These are phyloP conservation scores for Trifolium dubium DNA, from an alignment of 306 rosid genomes.

Conservation along the genomic window DNA sequence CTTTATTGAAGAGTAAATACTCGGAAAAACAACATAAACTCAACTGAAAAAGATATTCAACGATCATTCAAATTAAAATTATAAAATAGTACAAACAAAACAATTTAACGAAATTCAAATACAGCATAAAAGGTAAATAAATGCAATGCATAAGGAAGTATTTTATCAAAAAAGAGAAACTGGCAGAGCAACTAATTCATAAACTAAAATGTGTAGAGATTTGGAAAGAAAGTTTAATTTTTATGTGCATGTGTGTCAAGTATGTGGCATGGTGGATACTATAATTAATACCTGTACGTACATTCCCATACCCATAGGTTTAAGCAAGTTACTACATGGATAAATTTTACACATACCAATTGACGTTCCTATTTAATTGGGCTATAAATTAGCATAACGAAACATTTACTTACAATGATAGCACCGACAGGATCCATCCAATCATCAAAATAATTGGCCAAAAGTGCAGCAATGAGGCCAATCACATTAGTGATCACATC, in stretches of 20 bases:
- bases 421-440: constrained; percentile 99
- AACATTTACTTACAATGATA: constrained; percentile 72
- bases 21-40: background rate
- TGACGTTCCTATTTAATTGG: background rate
- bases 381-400: constrained; percentile 9
- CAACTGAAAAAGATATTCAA: background rate
- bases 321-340: background rate
- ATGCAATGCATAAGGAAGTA: background rate
- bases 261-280: background rate
- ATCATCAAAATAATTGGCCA: constrained; percentile 75
- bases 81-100: background rate
- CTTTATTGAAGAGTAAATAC: background rate
- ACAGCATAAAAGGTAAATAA: background rate
- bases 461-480: constrained; percentile 92
- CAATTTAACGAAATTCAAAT: background rate
- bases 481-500: constrained; percentile 94
- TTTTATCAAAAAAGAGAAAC: background rate
- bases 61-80: background rate
- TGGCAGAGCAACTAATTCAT: background rate
- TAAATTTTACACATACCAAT: background rate
- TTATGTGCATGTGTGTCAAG: background rate
- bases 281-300: background rate
- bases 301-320: background rate
- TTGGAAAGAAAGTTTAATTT: background rate
- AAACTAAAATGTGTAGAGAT: background rate